These are phyloP conservation scores for Plenodomus biglobosus DNA, from an alignment of 2,329 filamentous ascomycete genomes.

Conservation along the genomic window DNA sequence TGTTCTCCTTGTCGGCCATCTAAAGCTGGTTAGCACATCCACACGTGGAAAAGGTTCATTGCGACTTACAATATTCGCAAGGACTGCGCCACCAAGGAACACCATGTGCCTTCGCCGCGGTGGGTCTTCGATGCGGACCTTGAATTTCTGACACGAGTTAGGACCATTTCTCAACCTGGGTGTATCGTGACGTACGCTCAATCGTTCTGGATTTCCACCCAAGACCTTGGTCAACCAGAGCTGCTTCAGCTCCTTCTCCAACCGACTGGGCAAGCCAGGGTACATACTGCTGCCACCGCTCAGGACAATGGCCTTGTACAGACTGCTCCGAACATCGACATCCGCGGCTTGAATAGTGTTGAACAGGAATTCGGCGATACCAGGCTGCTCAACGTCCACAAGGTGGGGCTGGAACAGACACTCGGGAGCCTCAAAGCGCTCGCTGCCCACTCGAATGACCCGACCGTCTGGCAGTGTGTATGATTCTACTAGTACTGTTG, in stretches of 20 bases:
- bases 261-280: conserved; percentile 84
- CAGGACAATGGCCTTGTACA: conserved; percentile 97
- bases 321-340: conserved; percentile 86
- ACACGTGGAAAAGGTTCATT: conserved; percentile 3
- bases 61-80: conserved; percentile 78
- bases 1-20: conserved; percentile 98
- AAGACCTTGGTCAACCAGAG: conserved; percentile 93
- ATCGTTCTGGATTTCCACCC: conserved; percentile 84
- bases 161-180: conserved; percentile 3
- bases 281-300: conserved; percentile 99
- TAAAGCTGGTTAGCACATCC: conserved; percentile 31
- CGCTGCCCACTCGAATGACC: conserved; percentile 92
- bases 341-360: conserved; percentile 97
- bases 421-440: conserved; percentile 96
- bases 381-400: conserved; percentile 95
- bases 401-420: conserved; percentile 98
- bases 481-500: conserved; percentile 93
- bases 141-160: conserved; percentile 74
- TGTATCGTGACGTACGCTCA: conserved; percentile 59
- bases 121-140: conserved; percentile 97
- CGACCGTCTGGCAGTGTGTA: conserved; percentile 97
- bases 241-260: conserved; percentile 99
- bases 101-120: conserved; percentile 97
- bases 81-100: conserved; percentile 93
- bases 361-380: conserved; percentile 96